Evolutionary conservation across 768 basidiomycete genomes (phyloP).

Genomic region (Termitomyces sp.): DNA sequence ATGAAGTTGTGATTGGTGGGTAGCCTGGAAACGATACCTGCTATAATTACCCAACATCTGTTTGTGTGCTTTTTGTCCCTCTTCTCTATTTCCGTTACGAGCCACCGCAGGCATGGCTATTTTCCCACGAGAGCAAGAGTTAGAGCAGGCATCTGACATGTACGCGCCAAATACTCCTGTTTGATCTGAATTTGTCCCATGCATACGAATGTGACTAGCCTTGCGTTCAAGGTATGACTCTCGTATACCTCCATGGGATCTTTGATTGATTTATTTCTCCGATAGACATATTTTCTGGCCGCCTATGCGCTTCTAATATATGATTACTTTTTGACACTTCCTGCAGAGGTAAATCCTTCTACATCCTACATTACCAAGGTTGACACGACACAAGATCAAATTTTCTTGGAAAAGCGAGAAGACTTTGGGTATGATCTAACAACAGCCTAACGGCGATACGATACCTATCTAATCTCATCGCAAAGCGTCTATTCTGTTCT

Average conservation of each 20-base stretch:
- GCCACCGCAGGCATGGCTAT: neutral
- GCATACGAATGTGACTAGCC: neutral
- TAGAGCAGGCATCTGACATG: neutral
- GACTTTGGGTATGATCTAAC: conserved; percentile 3
- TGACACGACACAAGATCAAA: conserved; percentile 8
- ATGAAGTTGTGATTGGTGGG: neutral
- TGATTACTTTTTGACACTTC: conserved; percentile 16
- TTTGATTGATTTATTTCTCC: neutral
- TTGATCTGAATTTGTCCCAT: neutral
- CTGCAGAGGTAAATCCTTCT: conserved; percentile 6
- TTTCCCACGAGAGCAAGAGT: too few relatives aligned
- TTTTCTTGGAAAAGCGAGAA: conserved; percentile 13
- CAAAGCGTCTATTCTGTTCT: conserved; percentile 12
- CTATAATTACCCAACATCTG: neutral
- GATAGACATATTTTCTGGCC: conserved; percentile 6
- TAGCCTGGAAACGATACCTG: neutral
- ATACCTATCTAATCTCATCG: neutral
- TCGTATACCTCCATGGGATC: neutral
- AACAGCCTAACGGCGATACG: neutral
- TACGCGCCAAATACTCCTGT: neutral
- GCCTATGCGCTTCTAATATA: conserved; percentile 12
- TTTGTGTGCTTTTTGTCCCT: neutral
- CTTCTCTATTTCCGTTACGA: neutral
- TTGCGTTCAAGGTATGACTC: neutral
- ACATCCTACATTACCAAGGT: neutral